phyloP scores from a whole-genome alignment of 1,284 basidiomycete genomes.

The Cerrena zonata region DNA sequence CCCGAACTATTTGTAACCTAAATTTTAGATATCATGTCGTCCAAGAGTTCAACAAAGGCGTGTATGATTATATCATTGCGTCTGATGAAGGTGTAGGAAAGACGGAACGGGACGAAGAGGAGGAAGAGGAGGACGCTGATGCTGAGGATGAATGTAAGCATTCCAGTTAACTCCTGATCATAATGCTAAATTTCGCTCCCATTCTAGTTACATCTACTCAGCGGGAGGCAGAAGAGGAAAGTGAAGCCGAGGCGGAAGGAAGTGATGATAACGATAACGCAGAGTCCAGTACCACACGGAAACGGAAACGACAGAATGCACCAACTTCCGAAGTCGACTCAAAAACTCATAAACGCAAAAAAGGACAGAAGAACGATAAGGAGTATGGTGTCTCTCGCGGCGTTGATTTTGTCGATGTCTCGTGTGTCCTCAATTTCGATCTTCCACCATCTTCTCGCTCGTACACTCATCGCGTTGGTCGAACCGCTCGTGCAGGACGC shows the following conservation, averaged over 20 bases:
- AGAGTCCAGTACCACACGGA: slow-evolving; percentile 16
- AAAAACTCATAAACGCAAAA: slow-evolving; percentile 31
- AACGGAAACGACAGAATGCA: slow-evolving; percentile 14
- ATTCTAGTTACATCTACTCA: slow-evolving; percentile 50
- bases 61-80: slow-evolving; percentile 98
- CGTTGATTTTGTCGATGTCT: slow-evolving; percentile 94
- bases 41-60: slow-evolving; percentile 97
- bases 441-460: slow-evolving; percentile 83
- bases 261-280: slow-evolving; percentile 13
- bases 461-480: slow-evolving; percentile 94
- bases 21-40: slow-evolving; percentile 83
- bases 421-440: slow-evolving; percentile 98
- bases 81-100: slow-evolving; percentile 79
- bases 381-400: slow-evolving; percentile 96
- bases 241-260: slow-evolving; percentile 14
- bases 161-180: not conserved
- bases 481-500: slow-evolving; percentile 91
- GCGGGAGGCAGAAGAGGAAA: slow-evolving; percentile 31
- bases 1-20: not conserved
- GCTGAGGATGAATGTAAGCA: slow-evolving; percentile 40
- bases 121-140: slow-evolving; percentile 31
- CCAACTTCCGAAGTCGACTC: slow-evolving; percentile 10
- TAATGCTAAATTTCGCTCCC: not conserved
- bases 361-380: slow-evolving; percentile 41
- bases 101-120: slow-evolving; percentile 45